Conservation (phyloP, 371 early-diverging fungal species). For the Mucor lusitanicus region DNA sequence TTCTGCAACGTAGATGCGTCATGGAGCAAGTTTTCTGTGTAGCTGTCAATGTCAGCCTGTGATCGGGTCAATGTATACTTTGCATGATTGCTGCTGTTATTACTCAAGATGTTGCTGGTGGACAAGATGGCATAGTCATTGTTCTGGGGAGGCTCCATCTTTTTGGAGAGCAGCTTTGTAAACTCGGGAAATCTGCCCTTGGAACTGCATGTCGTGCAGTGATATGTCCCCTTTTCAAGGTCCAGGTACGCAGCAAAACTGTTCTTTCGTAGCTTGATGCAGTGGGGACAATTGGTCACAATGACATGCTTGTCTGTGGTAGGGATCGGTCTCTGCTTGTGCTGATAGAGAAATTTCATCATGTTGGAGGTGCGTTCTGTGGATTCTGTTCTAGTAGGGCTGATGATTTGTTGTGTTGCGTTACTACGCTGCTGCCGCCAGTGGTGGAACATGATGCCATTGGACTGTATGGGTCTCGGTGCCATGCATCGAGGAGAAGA, state of each 20-base stretch:
- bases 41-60: slow-evolving; percentile 27
- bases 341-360: slow-evolving; percentile 35
- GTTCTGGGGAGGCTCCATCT: neutral
- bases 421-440: neutral
- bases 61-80: slow-evolving; percentile 20
- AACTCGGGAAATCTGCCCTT: slow-evolving; percentile 35
- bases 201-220: slow-evolving; percentile 32
- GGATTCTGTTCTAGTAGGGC: slow-evolving; percentile 3
- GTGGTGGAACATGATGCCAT: neutral
- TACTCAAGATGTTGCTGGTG: slow-evolving; percentile 6
- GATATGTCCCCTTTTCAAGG: slow-evolving; percentile 36
- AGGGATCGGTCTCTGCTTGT: slow-evolving; percentile 43
- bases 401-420: neutral
- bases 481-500: neutral
- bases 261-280: slow-evolving; percentile 34
- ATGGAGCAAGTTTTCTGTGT: slow-evolving; percentile 17
- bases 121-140: neutral
- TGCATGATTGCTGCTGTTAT: neutral
- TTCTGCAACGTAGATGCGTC: slow-evolving; percentile 16
- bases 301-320: slow-evolving; percentile 25
- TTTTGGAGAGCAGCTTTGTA: slow-evolving; percentile 1
- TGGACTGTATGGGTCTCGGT: neutral
- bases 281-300: slow-evolving; percentile 51
- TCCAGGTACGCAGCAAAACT: slow-evolving; percentile 44
- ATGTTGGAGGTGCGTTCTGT: slow-evolving; percentile 20